These are phyloP conservation scores for Trichoderma erinaceum DNA, from an alignment of 495 filamentous ascomycete species.

Conservation along the genomic window DNA sequence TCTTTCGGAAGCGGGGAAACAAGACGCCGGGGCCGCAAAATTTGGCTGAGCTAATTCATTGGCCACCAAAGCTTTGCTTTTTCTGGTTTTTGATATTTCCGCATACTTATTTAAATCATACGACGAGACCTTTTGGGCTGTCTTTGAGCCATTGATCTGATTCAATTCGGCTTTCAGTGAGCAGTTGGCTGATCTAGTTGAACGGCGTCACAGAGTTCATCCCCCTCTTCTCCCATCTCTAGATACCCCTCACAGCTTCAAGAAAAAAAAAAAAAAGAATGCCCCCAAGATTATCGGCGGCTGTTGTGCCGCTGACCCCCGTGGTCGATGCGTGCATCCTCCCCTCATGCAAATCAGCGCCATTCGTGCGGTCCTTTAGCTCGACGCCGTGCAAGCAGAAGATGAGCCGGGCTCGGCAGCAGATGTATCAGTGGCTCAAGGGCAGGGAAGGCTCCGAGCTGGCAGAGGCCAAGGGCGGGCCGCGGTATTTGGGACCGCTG, in stretches of 20 bases:
- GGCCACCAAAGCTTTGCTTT: no score
- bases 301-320: background rate
- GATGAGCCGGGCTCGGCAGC: slow-evolving; percentile 18
- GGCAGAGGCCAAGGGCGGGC: slow-evolving; percentile 14
- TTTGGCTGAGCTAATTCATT: background rate
- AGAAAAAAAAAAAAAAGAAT: background rate
- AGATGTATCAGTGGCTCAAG: slow-evolving; percentile 21
- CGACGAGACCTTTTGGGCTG: background rate
- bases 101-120: background rate
- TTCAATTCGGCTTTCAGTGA: background rate
- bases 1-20: slow-evolving; percentile 1
- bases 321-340: slow-evolving; percentile 4
- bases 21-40: background rate
- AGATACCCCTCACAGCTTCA: background rate
- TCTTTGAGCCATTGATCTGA: background rate
- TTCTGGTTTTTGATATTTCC: background rate
- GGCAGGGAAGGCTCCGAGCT: slow-evolving; percentile 14
- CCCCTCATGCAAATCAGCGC: background rate
- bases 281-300: slow-evolving; percentile 8
- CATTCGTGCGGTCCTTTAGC: background rate
- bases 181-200: background rate
- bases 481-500: slow-evolving; percentile 23
- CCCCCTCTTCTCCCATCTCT: background rate
- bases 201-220: background rate
- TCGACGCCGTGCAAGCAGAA: slow-evolving; percentile 3